Evolutionary conservation across 2,329 filamentous ascomycete species (phyloP), one percentile per base, ranked within the genome.

Genomic region (Colletotrichum neosansevieriae): DNA sequence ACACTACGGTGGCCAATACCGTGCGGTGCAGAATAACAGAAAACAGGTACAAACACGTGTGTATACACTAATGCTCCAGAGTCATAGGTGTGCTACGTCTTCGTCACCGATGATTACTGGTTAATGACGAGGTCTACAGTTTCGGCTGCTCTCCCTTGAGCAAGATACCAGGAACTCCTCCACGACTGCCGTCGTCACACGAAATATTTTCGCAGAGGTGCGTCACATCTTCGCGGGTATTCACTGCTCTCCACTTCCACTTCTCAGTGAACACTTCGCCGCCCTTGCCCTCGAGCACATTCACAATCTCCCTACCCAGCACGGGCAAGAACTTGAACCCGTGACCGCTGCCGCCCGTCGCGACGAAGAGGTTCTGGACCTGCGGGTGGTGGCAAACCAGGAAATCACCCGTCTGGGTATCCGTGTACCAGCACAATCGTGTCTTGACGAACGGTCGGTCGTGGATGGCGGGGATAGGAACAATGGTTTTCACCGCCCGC

Each of bases 391-490:
- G 89, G 74, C 90, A 87, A 69, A 93, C 84, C 62, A 94, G 83
- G 80, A 92, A 94, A 75, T 94, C 89, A 21, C 88, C 91, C 17
- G 87, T 88, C 7, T 88, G 84, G 73, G 91, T 94, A 79, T 94
- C 91, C 5, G 88, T 89, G 76, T 94, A 94, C 91, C 91, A 94
- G 80, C 91, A 94, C 60, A 93, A 79, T 24, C 90, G 83, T 2
- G 88, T 91, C 60, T 83, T 81, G 66, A 80, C 79, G 80, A 92
- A 93, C 1, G 88, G 86, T 29, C 91, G 82, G 24, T 85, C 82
- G 57, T 83, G 83, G 17, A 92, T 82, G 10, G 83, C 82, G 6
- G 79, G 79, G 69, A 84, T 75, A 1, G 91, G 89, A 4, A 92
- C 81, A 73, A 92, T 85, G 67, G 88, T 83, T 12, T 79, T 81